Evolutionary conservation across 306 rosid species (phyloP).

Genomic region (Cyamopsis tetragonoloba): DNA sequence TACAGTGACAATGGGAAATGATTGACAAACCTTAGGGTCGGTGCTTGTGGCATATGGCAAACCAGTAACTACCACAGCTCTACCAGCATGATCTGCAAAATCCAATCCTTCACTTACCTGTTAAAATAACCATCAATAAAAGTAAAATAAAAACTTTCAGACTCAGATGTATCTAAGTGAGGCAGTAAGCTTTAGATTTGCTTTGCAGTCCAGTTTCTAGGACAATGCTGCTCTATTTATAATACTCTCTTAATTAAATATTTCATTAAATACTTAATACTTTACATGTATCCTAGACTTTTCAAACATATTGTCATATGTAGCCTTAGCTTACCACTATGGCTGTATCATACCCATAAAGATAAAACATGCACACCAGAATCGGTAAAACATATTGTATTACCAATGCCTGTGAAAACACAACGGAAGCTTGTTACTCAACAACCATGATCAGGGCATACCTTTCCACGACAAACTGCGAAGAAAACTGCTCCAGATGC

Average conservation of each 20-base stretch:
- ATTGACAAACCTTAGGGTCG: slow-evolving; percentile 78
- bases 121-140: slow-evolving; percentile 27
- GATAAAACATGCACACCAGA: not conserved
- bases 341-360: slow-evolving; percentile 2
- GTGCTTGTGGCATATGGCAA: slow-evolving; percentile 79
- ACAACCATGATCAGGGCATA: slow-evolving; percentile 36
- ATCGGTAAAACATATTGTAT: not conserved
- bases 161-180: slow-evolving; percentile 3
- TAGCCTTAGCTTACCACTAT: not conserved
- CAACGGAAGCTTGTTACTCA: not conserved
- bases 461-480: slow-evolving; percentile 98
- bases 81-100: slow-evolving; percentile 96
- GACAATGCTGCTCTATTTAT: not conserved
- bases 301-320: not conserved
- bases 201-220: slow-evolving; percentile 20
- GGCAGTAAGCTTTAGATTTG: slow-evolving; percentile 10
- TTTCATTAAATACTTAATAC: slow-evolving; percentile 6
- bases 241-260: not conserved
- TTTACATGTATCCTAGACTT: not conserved
- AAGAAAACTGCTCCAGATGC: slow-evolving; percentile 87
- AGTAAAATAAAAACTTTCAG: slow-evolving; percentile 6
- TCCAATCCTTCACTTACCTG: slow-evolving; percentile 98
- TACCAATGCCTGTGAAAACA: slow-evolving; percentile 20
- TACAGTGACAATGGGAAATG: not conserved
- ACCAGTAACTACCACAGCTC: slow-evolving; percentile 92